Evolutionary conservation across 2,329 filamentous ascomycete genomes (phyloP).

Genomic region (Curvularia lunata): DNA sequence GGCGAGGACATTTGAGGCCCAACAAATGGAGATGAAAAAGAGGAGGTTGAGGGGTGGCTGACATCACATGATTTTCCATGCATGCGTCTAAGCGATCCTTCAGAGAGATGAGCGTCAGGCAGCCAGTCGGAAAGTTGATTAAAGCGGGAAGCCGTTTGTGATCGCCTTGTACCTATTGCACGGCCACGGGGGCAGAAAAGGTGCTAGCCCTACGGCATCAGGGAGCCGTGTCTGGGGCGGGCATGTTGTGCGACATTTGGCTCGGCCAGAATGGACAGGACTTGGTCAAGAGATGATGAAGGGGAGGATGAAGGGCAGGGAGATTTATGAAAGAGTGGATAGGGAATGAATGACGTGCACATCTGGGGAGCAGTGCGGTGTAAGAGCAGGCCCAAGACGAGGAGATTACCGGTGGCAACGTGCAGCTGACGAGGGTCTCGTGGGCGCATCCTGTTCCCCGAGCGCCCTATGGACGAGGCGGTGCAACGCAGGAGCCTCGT

Average conservation of each 20-base stretch:
- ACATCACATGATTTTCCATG: constrained; percentile 37
- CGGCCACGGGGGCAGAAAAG: constrained; percentile 16
- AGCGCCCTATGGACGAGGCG: constrained; percentile 8
- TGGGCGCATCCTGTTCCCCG: constrained; percentile 16
- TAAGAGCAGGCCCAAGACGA: constrained; percentile 1
- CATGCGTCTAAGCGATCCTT: constrained; percentile 43
- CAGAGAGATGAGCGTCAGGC: constrained; percentile 26
- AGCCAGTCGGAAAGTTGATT: constrained; percentile 40
- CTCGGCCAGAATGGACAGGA: neutral
- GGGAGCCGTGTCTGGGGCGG: constrained; percentile 14
- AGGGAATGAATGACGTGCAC: constrained; percentile 16
- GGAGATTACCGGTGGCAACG: constrained; percentile 26
- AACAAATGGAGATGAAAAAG: neutral
- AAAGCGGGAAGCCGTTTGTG: constrained; percentile 31
- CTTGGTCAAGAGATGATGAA: constrained; percentile 27
- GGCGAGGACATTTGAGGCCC: neutral
- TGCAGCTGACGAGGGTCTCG: constrained; percentile 20
- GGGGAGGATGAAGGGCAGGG: constrained; percentile 13
- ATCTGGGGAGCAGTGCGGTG: constrained; percentile 11
- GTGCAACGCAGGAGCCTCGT: constrained; percentile 3
- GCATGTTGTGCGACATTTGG: constrained; percentile 32
- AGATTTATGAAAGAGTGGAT: constrained; percentile 12
- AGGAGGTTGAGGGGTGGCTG: constrained; percentile 4
- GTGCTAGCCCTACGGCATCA: constrained; percentile 25
- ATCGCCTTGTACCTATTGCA: constrained; percentile 27